Percentiles rank a stretch among this genome's conserved stretches.
These are phyloP conservation scores for Friedmanniomyces simplex DNA, from an alignment of 495 filamentous ascomycete species.

Conservation along the genomic window DNA sequence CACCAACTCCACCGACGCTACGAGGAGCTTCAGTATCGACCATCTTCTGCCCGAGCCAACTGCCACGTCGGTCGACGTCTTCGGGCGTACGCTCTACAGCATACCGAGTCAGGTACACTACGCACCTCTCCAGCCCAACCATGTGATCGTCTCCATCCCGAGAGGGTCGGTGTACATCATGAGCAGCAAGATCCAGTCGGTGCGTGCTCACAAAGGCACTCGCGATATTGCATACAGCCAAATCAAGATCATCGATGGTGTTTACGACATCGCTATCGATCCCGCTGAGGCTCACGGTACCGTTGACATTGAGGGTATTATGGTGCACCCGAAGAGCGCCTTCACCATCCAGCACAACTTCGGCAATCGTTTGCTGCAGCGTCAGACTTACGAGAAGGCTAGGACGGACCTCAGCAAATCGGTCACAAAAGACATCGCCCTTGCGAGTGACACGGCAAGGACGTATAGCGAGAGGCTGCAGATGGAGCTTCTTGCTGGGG, in stretches of 20 bases:
- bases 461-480: background rate
- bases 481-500: constrained; percentile 9
- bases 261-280: constrained; percentile 11
- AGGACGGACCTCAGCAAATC: constrained; percentile 7
- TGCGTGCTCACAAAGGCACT: background rate
- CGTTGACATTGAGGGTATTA: background rate
- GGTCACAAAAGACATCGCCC: constrained; percentile 10
- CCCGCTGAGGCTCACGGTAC: constrained; percentile 3
- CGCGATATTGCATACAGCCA: background rate
- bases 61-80: background rate
- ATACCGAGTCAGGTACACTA: background rate
- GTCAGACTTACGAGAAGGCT: constrained; percentile 6
- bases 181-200: background rate
- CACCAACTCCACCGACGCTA: background rate
- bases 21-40: background rate
- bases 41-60: constrained; percentile 1
- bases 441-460: background rate
- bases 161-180: background rate
- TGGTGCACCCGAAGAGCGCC: background rate
- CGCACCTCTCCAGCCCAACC: background rate
- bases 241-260: constrained; percentile 10
- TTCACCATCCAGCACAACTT: constrained; percentile 13
- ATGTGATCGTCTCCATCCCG: constrained; percentile 11
- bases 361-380: constrained; percentile 3
- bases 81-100: background rate